Evolutionary conservation across 257 asterid species (phyloP).

Genomic region (Nemophila menziesii): DNA sequence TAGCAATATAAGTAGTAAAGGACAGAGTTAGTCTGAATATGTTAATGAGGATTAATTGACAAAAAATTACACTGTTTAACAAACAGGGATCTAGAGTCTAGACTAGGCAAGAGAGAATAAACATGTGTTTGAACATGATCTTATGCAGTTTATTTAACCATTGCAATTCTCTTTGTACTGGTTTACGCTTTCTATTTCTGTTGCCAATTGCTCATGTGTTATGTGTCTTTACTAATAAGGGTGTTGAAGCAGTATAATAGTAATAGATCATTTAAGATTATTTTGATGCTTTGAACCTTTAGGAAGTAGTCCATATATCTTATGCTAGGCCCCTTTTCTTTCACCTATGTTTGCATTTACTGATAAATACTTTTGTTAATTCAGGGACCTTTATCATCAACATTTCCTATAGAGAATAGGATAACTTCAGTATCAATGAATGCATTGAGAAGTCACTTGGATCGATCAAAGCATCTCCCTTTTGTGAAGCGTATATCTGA

Average conservation of each 20-base stretch:
- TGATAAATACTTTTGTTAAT: constrained; percentile 11
- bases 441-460: constrained; percentile 70
- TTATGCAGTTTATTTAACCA: not conserved
- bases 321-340: not conserved
- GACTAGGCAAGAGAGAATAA: not conserved
- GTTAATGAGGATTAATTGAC: too few species aligned
- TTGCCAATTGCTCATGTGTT: too few species aligned
- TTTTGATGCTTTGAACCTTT: too few species aligned
- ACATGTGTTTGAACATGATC: not conserved
- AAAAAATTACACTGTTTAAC: not conserved
- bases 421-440: constrained; percentile 32
- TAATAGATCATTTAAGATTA: too few species aligned
- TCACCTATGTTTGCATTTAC: constrained; percentile 4
- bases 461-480: constrained; percentile 51
- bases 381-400: constrained; percentile 85
- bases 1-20: too few species aligned
- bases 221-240: too few species aligned
- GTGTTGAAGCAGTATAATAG: too few species aligned
- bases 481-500: constrained; percentile 81
- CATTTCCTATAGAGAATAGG: constrained; percentile 89
- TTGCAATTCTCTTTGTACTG: too few species aligned
- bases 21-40: too few species aligned
- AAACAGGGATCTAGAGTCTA: not conserved
- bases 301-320: too few species aligned
- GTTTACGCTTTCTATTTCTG: too few species aligned